phyloP scores from a whole-genome alignment of 2,329 filamentous ascomycete species.

The Elsinoe ampelina region DNA sequence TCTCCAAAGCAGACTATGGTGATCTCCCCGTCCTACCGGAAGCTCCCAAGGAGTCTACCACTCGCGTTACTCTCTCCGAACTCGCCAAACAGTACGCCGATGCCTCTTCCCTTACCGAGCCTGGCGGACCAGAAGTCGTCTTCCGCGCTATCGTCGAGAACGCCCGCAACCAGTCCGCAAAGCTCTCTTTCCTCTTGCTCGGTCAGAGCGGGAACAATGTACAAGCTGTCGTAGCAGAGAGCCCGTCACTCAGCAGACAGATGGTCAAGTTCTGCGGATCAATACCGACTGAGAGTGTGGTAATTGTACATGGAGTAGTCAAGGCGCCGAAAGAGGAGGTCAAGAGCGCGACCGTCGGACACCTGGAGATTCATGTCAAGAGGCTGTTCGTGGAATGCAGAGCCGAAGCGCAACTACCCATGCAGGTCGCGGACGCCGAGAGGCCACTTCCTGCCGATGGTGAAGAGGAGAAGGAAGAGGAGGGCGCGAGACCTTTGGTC shows the following conservation, averaged over 20 bases:
- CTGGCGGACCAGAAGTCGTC: slow-evolving; percentile 49
- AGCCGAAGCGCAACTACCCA: slow-evolving; percentile 50
- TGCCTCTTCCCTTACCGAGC: slow-evolving; percentile 35
- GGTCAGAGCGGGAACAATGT: slow-evolving; percentile 67
- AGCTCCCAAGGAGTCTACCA: slow-evolving; percentile 43
- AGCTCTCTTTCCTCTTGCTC: slow-evolving; percentile 84
- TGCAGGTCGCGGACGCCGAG: slow-evolving; percentile 48
- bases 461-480: slow-evolving; percentile 43
- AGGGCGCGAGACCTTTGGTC: slow-evolving; percentile 56
- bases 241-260: slow-evolving; percentile 57
- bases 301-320: slow-evolving; percentile 70
- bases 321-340: slow-evolving; percentile 78
- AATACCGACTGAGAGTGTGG: slow-evolving; percentile 70
- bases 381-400: slow-evolving; percentile 72
- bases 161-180: slow-evolving; percentile 76
- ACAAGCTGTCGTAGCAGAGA: slow-evolving; percentile 67
- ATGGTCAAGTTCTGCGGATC: slow-evolving; percentile 89
- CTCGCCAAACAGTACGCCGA: slow-evolving; percentile 56
- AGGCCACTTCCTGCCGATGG: slow-evolving; percentile 39
- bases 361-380: slow-evolving; percentile 77
- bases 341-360: slow-evolving; percentile 72
- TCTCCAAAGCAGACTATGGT: slow-evolving; percentile 72
- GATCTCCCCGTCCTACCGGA: slow-evolving; percentile 47
- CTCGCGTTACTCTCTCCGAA: slow-evolving; percentile 51
- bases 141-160: slow-evolving; percentile 81